These are phyloP conservation scores for Pseudisothecium myosuroides DNA, from an alignment of 225 moss, liverwort and hornwort genomes.

Conservation along the genomic window DNA sequence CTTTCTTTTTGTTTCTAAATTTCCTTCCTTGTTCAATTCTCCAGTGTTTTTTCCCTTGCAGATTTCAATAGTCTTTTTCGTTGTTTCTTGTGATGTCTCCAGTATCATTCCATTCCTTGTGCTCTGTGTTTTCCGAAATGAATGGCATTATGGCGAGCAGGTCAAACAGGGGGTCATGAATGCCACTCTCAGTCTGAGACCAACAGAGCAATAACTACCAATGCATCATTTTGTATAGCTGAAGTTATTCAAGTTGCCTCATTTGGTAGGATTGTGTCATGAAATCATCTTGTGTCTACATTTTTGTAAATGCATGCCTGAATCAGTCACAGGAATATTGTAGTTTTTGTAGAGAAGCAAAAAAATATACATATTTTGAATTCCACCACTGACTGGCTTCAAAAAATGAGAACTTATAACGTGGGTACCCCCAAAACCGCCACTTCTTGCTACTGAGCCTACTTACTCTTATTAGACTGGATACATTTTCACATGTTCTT, in stretches of 20 bases:
- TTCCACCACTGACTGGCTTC: not conserved
- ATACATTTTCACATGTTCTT: no score
- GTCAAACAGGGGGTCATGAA: not conserved
- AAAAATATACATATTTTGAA: not conserved
- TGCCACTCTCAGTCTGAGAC: not conserved
- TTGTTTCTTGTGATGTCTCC: not conserved
- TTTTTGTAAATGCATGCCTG: not conserved
- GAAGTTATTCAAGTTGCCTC: not conserved
- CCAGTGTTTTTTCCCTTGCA: not conserved
- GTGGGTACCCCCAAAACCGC: no score
- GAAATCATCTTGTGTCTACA: no score
- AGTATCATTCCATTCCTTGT: not conserved
- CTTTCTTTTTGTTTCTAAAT: not conserved
- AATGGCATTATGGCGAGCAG: not conserved
- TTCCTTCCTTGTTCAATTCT: not conserved
- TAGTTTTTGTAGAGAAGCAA: not conserved
- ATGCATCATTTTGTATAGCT: not conserved
- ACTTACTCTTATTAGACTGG: no score
- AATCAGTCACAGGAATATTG: not conserved
- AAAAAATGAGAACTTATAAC: not conserved
- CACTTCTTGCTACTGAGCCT: no score
- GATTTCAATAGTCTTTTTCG: no score
- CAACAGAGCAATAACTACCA: not conserved
- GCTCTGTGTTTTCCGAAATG: not conserved
- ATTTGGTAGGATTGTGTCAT: not conserved